A percentile compares a stretch with the other conserved stretches of the same genome.
Conservation (phyloP, 371 early-diverging fungal species). For the Apophysomyces elegans region DNA sequence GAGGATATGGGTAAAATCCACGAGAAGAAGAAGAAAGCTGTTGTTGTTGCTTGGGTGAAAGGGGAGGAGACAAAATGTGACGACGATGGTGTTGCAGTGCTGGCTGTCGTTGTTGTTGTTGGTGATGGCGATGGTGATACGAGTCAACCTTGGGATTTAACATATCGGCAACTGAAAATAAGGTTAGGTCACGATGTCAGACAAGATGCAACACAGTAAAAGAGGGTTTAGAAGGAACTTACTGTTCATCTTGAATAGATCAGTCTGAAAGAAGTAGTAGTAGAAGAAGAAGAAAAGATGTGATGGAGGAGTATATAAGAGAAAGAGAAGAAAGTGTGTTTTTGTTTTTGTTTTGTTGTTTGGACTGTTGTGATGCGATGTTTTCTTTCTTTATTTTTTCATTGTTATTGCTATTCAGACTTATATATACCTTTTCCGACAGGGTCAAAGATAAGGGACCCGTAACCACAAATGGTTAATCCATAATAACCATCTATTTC, state of each 20-base stretch:
- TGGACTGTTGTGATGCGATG: background rate
- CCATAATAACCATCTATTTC: background rate
- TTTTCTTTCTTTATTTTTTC: conserved; percentile 6
- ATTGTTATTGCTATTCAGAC: background rate
- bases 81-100: background rate
- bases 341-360: conserved; percentile 10
- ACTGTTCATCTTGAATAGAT: conserved; percentile 6
- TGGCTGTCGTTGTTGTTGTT: conserved; percentile 1
- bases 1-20: conserved; percentile 1
- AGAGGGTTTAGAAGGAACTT: background rate
- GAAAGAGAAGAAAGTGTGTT: background rate
- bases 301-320: background rate
- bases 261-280: background rate
- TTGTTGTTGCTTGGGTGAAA: conserved; percentile 11
- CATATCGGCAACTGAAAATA: conserved; percentile 17
- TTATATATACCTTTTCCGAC: conserved; percentile 5
- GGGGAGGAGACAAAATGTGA: conserved; percentile 12
- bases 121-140: conserved; percentile 1
- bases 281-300: background rate
- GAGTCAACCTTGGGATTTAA: conserved; percentile 13
- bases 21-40: background rate
- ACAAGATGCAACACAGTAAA: too few relatives aligned
- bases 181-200: conserved; percentile 9
- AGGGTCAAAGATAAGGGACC: background rate
- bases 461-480: background rate